Evolutionary conservation across 139 green algal genomes (phyloP), one percentile per base, ranked within the genome.

Genomic region (Chlorella sp.): DNA sequence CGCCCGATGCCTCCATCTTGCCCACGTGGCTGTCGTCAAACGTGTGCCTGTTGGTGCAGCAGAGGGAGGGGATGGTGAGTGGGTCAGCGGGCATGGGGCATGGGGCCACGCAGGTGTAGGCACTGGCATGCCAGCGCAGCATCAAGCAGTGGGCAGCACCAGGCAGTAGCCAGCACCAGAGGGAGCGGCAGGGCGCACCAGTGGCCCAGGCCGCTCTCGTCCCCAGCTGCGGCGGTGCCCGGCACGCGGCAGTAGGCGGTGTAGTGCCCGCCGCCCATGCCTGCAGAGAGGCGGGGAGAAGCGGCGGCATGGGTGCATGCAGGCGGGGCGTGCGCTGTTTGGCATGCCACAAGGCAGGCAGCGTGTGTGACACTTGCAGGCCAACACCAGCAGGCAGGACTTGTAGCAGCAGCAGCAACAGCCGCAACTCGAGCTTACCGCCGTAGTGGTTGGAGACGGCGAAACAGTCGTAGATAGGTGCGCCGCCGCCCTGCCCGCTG

Each of bases 391-490:
- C 16, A 64, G 46, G 24, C 41, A 78, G 28, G 28, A 28, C 28
- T 36, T 58, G 24, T 11, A 48, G 38, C 11, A 8, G n/a, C 41
- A 58, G 32, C 28, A 64, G 73, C 73, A 64, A n/a, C 3, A 36
- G 19, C 62, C 20, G n/a, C 38, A 62, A 28, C 67, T 30, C 14
- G 13, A 11, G 20, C 81, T 69, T 32, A 86, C 81, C 91, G 32
- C 97, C 97, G 54, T 92, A 98, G 86, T 99, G 97, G 82, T 99
- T 98, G 87, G 89, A 94, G 8, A 99, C 94, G 0, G 94, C 97
- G 73, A 91, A 99, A 46, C 98, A 90, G 58, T 98, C 93, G 74
- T 99, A 99, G 65, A 98, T 40, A 2, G 89, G 81, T 14, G 88
- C 34, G 24, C 51, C 51, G 24, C 51, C 16, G 14, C 51, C 24